Conservation (phyloP, 805 yeast species). For the Hanseniaspora hatyaiensis region DNA sequence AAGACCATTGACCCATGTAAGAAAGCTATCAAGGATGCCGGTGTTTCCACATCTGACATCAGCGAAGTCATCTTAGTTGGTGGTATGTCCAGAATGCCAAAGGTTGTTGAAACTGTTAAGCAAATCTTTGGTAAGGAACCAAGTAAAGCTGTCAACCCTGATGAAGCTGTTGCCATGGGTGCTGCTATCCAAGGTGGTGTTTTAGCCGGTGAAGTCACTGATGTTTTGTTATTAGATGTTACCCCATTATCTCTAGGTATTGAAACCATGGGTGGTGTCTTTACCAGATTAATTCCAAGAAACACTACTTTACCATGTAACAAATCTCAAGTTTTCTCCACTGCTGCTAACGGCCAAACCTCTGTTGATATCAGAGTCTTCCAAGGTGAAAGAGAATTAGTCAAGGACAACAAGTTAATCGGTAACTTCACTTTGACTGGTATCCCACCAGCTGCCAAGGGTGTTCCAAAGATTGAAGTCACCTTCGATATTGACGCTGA, state of each 20-base stretch:
- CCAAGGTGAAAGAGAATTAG: constrained; percentile 99
- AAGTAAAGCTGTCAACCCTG: constrained; percentile 87
- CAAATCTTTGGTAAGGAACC: constrained; percentile 71
- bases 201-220: constrained; percentile 86
- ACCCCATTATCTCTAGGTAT: constrained; percentile 85
- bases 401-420: constrained; percentile 92
- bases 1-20: constrained; percentile 67
- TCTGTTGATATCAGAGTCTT: constrained; percentile 93
- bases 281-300: constrained; percentile 77
- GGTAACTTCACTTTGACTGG: constrained; percentile 94
- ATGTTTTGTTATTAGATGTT: constrained; percentile 78
- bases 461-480: constrained; percentile 75
- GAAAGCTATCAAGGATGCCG: constrained; percentile 67
- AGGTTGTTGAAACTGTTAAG: constrained; percentile 57
- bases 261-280: constrained; percentile 96
- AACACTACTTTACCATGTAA: constrained; percentile 95
- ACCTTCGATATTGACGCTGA: constrained; percentile 94
- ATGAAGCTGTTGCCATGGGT: constrained; percentile 89
- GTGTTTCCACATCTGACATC: constrained; percentile 50
- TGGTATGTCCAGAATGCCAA: constrained; percentile 88
- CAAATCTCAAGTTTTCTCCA: constrained; percentile 91
- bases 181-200: constrained; percentile 98
- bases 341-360: constrained; percentile 94
- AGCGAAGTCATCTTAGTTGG: constrained; percentile 73
- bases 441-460: constrained; percentile 77